Conservation (phyloP, 2,329 filamentous ascomycete species). For the Lecanosticta acicola region DNA sequence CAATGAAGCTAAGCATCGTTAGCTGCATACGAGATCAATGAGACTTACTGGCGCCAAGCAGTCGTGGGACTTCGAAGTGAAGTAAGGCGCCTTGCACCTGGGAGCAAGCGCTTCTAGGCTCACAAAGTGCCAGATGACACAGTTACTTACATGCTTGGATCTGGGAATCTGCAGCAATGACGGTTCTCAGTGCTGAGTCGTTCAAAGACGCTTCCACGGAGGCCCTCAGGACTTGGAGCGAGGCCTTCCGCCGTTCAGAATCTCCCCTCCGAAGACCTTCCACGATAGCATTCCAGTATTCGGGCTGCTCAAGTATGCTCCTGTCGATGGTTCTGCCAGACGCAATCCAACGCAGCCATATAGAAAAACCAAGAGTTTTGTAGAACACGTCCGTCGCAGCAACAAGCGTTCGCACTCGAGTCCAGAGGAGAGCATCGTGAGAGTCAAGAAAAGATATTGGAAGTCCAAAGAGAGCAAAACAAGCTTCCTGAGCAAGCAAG, state of each 20-base stretch:
- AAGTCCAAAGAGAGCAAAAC: slow-evolving; percentile 8
- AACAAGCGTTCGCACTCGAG: slow-evolving; percentile 11
- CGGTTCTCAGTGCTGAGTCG: slow-evolving; percentile 1
- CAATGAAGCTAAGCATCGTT: slow-evolving; percentile 9
- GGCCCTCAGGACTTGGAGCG: slow-evolving; percentile 40
- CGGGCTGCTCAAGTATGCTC: slow-evolving; percentile 8
- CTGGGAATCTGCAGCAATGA: background rate
- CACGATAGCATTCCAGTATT: slow-evolving; percentile 39
- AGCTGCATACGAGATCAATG: background rate
- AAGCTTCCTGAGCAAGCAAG: slow-evolving; percentile 8
- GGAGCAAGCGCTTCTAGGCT: slow-evolving; percentile 7
- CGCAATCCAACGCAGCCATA: slow-evolving; percentile 26
- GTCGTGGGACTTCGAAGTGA: background rate
- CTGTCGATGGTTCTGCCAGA: slow-evolving; percentile 4
- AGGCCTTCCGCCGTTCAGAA: slow-evolving; percentile 43
- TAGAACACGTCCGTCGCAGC: slow-evolving; percentile 7
- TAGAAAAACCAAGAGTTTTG: slow-evolving; percentile 20
- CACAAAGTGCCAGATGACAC: background rate
- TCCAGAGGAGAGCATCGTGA: slow-evolving; percentile 8
- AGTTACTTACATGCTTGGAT: slow-evolving; percentile 12
- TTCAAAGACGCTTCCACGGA: slow-evolving; percentile 33
- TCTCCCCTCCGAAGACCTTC: slow-evolving; percentile 39
- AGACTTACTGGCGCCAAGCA: slow-evolving; percentile 4
- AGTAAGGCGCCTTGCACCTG: background rate
- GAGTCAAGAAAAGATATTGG: background rate